Percentiles rank a stretch among this genome's conserved stretches.
Evolutionary conservation across 208 protist species (phyloP).

Genomic region (Wallacemonas rigidus): DNA sequence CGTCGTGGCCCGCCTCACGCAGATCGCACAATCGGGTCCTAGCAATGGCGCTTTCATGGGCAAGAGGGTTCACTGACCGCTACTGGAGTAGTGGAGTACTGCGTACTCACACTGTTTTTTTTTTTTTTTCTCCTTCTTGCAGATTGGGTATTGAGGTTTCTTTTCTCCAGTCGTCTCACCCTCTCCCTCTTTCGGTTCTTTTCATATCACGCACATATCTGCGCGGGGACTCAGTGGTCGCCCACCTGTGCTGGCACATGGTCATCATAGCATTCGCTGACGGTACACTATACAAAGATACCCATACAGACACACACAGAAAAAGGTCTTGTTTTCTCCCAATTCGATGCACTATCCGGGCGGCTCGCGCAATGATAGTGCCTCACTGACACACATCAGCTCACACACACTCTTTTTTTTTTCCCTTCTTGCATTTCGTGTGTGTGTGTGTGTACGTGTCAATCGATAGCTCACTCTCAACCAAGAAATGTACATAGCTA

Average conservation of each 20-base stretch:
- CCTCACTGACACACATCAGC: neutral
- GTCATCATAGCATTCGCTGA: too few relatives aligned
- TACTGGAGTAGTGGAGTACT: neutral
- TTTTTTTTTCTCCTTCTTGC: constrained; percentile 17
- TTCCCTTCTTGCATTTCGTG: neutral
- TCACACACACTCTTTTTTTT: neutral
- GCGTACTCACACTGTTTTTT: constrained; percentile 5
- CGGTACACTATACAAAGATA: too few relatives aligned
- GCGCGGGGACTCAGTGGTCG: too few relatives aligned
- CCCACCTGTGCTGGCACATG: too few relatives aligned
- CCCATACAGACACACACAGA: too few relatives aligned
- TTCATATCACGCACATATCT: too few relatives aligned
- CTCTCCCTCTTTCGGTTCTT: too few relatives aligned
- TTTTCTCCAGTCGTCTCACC: neutral
- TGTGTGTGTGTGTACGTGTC: neutral
- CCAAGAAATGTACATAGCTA: neutral
- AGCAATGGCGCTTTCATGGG: neutral
- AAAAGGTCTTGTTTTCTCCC: too few relatives aligned
- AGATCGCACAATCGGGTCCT: constrained; percentile 6
- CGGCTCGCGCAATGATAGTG: too few relatives aligned
- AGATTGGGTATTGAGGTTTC: neutral
- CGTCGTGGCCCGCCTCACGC: constrained; percentile 18
- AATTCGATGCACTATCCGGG: too few relatives aligned
- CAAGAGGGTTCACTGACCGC: constrained; percentile 4
- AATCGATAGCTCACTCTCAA: neutral